Conservation (phyloP, 129 eudicot species). For the Flaveria bidentis region DNA sequence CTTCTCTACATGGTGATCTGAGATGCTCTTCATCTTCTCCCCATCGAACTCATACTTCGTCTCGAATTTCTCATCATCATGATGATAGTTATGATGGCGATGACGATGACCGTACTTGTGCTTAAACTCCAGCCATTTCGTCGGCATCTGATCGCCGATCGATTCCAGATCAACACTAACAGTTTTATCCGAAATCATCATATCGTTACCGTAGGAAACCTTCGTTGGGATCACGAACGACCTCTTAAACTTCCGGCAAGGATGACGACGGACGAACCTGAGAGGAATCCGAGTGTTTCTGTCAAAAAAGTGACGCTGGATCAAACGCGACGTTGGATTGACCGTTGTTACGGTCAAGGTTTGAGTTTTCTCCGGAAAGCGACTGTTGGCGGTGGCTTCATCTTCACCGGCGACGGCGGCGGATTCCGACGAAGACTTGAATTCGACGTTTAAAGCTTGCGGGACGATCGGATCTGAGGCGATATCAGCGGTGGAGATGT, state of each 20-base stretch:
- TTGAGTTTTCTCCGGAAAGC: slow-evolving; percentile 15
- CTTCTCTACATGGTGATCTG: slow-evolving; percentile 25
- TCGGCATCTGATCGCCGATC: slow-evolving; percentile 27
- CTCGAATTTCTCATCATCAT: slow-evolving; percentile 18
- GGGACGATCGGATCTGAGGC: neutral
- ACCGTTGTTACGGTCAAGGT: neutral
- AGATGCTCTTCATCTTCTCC: neutral
- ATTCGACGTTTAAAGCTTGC: neutral
- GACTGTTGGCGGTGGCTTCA: slow-evolving; percentile 1
- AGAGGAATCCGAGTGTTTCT: slow-evolving; percentile 26
- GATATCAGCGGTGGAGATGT: slow-evolving; percentile 29
- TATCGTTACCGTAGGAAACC: slow-evolving; percentile 25
- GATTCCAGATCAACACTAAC: slow-evolving; percentile 15
- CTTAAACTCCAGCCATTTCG: slow-evolving; percentile 34
- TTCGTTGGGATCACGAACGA: slow-evolving; percentile 7
- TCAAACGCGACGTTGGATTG: slow-evolving; percentile 13
- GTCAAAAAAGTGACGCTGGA: slow-evolving; percentile 32
- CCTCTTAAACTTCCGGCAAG: slow-evolving; percentile 33
- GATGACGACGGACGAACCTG: slow-evolving; percentile 29
- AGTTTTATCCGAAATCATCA: slow-evolving; percentile 17
- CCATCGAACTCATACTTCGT: slow-evolving; percentile 16
- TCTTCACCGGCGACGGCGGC: neutral
- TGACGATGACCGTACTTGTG: slow-evolving; percentile 32
- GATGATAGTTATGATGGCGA: slow-evolving; percentile 22
- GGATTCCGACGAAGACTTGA: neutral